phyloP scores from a whole-genome alignment of 2,329 filamentous ascomycete species.

The Fusarium hostae region DNA sequence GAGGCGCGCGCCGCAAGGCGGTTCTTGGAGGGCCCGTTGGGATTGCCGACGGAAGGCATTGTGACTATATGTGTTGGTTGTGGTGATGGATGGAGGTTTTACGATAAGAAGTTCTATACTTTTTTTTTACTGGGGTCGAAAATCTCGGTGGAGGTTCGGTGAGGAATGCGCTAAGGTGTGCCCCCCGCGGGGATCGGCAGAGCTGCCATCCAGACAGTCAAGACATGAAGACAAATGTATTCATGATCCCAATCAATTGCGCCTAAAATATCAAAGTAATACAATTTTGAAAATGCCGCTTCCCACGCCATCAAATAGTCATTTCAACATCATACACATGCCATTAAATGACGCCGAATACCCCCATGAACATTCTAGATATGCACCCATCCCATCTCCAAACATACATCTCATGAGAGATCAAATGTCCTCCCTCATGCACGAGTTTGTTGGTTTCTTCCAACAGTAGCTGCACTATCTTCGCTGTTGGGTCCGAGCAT shows the following conservation, averaged over 20 bases:
- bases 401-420: neutral
- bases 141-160: slow-evolving; percentile 35
- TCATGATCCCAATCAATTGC: neutral
- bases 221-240: neutral
- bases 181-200: slow-evolving; percentile 27
- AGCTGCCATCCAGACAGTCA: neutral
- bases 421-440: neutral
- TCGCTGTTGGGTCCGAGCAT: slow-evolving; percentile 45
- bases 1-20: slow-evolving; percentile 59
- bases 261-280: slow-evolving; percentile 10
- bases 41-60: slow-evolving; percentile 69
- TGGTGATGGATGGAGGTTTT: slow-evolving; percentile 22
- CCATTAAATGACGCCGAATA: neutral
- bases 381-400: neutral
- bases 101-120: slow-evolving; percentile 15
- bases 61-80: slow-evolving; percentile 7
- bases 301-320: neutral
- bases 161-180: slow-evolving; percentile 16
- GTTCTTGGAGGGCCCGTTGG: slow-evolving; percentile 67
- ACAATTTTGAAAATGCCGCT: neutral
- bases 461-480: slow-evolving; percentile 47
- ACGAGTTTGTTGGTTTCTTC: slow-evolving; percentile 47
- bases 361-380: neutral
- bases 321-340: neutral
- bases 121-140: slow-evolving; percentile 33